Base-by-base conservation (phyloP, 106 monocot species). In the Xerophyta viscosa region DNA sequence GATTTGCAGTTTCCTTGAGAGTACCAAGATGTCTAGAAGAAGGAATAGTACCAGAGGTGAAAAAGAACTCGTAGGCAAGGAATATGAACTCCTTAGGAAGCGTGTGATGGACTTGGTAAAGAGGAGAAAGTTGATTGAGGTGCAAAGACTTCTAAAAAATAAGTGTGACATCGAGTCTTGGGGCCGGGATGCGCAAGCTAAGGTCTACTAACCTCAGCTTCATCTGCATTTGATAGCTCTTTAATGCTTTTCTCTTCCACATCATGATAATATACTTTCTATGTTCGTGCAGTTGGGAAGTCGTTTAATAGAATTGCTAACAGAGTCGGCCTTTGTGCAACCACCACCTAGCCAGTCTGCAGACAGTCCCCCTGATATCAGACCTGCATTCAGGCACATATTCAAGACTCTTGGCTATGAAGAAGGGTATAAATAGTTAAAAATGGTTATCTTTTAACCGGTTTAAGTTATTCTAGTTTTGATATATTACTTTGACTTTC, bases 321-420 rank as follows among this genome's bases (percentile, higher is more conserved):
- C 83, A 29, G 92, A 92, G 41, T 83, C 92, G 29, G 87, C 87
- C 47, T 87, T 65, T 77, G 86, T 92, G 24, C 92, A 83, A 65
- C 27, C 76, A 43, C 77, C 92, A 56, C 30, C 65, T 52, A 48
- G 66, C 24, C 76, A 80, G 51, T 47, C 45, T 28, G 77, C 61
- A 37, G 83, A 77, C 24, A 37, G 27, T 52, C 70, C 64, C 29
- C 87, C 80, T 13, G 79, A 83, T 41, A 76, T 92, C 49, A 72
- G 73, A 29, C 92, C 92, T 73, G 92, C 92, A 54, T 92, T 92
- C 63, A 79, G 51, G 18, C 92, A 92, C 65, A 50, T 39, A 45
- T 65, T 73, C 13, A 68, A 64, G 31, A 61, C 50, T 31, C 56
- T 73, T 19, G 23, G 72, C 8, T 65, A 73, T 48, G 76, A 80